Conservation (phyloP, 352 stramenopile genomes). For the Phytophthora crassamura region DNA sequence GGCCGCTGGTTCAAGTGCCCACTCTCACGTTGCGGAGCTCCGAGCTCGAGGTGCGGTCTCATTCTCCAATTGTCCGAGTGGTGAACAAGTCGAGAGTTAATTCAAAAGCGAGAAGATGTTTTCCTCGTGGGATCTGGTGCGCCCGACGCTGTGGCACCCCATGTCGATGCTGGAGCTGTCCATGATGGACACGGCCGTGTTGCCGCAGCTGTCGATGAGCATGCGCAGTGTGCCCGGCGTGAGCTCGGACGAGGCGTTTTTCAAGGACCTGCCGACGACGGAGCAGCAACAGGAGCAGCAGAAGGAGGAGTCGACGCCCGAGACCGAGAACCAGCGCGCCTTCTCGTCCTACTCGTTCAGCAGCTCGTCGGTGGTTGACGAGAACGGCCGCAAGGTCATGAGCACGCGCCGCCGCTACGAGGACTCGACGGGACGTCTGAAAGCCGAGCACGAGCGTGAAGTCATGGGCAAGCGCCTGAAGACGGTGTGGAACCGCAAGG, state of each 20-base stretch:
- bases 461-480: constrained; percentile 65
- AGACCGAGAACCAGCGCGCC: constrained; percentile 42
- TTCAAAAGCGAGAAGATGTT: constrained; percentile 42
- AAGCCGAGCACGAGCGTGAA: constrained; percentile 85
- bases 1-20: not conserved
- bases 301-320: constrained; percentile 31
- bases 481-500: constrained; percentile 79
- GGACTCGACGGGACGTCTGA: constrained; percentile 80
- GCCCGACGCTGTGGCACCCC: constrained; percentile 78
- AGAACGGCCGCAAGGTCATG: constrained; percentile 62
- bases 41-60: not conserved
- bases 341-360: constrained; percentile 86
- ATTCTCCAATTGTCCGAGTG: constrained; percentile 35
- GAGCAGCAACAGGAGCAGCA: constrained; percentile 40
- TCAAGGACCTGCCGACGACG: constrained; percentile 68
- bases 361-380: constrained; percentile 76
- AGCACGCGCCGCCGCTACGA: constrained; percentile 86
- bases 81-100: constrained; percentile 21
- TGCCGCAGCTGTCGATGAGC: constrained; percentile 53
- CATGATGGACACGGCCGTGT: constrained; percentile 72
- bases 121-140: constrained; percentile 82
- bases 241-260: constrained; percentile 79
- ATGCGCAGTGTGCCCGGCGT: constrained; percentile 46
- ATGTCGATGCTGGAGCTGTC: constrained; percentile 85
- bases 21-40: no score